Base-by-base conservation (phyloP, 129 eudicot genomes). In the Oenanthe sinensis region DNA sequence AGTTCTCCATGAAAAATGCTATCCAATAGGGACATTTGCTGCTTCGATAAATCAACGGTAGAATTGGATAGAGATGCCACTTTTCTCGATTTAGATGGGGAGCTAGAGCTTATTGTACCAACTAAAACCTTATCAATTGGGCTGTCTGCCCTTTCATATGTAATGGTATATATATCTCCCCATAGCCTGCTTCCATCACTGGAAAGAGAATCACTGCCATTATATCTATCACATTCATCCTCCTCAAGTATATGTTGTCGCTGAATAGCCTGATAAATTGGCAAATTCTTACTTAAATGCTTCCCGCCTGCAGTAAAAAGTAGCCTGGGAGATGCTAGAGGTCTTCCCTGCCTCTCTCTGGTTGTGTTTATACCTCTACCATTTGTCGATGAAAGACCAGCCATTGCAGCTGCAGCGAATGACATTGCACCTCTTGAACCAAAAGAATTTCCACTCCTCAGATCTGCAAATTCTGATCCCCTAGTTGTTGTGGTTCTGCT, bases 381-480 rank as follows among this genome's bases (percentile, higher is more conserved):
- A 75, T 90, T 95, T 45, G 94, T 89, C 22, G 98, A 87, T 47
- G 96, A 86, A 77, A 95, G 94, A 60, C 99, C 99, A 78, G 94
- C 96, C 99, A 95, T 95, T 45, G 99, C 94, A 36, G 99, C 99
- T 72, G 99, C 99, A 76, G 99, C 99, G 87, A 95, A 95, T 14
- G 99, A 95, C 99, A 92, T 90, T 78, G 96, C 89, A 82, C 99
- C 96, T 80, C 97, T 91, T 79, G 99, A 90, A 75, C 91, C 95
- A 71, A 82, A 86, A 42, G 91, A 79, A 81, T 85, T 85, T 12
- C 88, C 87, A 58, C 87, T 82, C 75, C 89, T 81, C 13, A 88
- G 77, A 45, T 92, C 97, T 14, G 84, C 77, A 46, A 90, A 84
- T 26, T 87, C 92, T 20, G 96, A 82, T 19, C 90, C 90, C 77